Evolutionary conservation across 2,329 filamentous ascomycete species (phyloP).

Genomic region (Colletotrichum endophyticum): DNA sequence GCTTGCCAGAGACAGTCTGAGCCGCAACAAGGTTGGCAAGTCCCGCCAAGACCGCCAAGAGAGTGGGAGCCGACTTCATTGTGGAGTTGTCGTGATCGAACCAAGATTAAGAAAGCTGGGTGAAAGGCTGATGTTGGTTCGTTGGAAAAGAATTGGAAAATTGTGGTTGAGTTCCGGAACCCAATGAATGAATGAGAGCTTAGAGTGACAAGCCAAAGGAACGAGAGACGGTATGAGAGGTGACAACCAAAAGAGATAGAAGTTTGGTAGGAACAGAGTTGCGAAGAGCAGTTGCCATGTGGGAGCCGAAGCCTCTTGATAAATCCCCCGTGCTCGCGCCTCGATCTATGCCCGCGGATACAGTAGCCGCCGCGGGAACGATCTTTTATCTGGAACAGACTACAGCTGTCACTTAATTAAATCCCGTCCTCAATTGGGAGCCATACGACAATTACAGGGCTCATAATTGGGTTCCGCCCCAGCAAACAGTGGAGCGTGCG

Average conservation of each 20-base stretch:
- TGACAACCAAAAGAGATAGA: background rate
- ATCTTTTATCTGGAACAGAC: background rate
- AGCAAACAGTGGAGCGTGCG: background rate
- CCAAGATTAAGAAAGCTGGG: background rate
- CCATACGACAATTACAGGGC: background rate
- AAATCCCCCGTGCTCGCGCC: background rate
- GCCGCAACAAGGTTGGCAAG: background rate
- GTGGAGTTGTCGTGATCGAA: background rate
- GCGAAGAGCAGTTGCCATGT: background rate
- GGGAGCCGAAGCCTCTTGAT: background rate
- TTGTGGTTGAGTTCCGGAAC: background rate
- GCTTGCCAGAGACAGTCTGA: conserved; percentile 27
- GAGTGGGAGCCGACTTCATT: conserved; percentile 5
- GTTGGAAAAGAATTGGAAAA: background rate
- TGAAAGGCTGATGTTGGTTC: background rate
- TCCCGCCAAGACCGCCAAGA: conserved; percentile 14
- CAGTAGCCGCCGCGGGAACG: background rate
- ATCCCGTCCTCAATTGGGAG: background rate
- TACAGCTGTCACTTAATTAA: conserved; percentile 4
- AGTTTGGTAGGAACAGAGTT: background rate
- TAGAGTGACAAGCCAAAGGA: background rate
- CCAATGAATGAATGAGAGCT: background rate
- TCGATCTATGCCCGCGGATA: background rate
- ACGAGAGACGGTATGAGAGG: background rate
- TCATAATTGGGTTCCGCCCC: background rate